These are phyloP conservation scores for Sphagnum tenellum DNA, from an alignment of 225 moss, liverwort and hornwort species.

Conservation along the genomic window DNA sequence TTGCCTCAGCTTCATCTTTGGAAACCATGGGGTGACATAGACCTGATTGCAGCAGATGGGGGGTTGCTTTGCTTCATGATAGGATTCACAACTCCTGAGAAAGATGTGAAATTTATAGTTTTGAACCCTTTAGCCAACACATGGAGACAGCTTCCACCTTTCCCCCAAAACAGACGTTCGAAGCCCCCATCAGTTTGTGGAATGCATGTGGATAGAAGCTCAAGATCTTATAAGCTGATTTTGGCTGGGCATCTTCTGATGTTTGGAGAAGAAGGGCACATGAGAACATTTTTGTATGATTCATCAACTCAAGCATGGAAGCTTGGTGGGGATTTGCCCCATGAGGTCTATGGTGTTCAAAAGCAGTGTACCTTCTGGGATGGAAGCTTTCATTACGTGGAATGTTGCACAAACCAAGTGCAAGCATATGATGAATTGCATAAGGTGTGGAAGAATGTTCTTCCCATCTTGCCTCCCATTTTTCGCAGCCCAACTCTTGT, in stretches of 20 bases:
- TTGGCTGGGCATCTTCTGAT: slow-evolving; percentile 35
- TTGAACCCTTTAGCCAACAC: slow-evolving; percentile 29
- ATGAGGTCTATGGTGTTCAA: slow-evolving; percentile 34
- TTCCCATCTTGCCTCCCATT: slow-evolving; percentile 29
- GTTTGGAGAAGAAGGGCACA: slow-evolving; percentile 24
- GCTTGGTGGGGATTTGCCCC: slow-evolving; percentile 28
- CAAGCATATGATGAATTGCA: slow-evolving; percentile 26
- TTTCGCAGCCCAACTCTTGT: slow-evolving; percentile 33
- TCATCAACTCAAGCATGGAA: slow-evolving; percentile 26
- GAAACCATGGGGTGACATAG: slow-evolving; percentile 27
- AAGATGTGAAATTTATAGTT: slow-evolving; percentile 43
- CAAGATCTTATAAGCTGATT: slow-evolving; percentile 27
- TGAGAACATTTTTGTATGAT: slow-evolving; percentile 30
- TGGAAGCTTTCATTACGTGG: slow-evolving; percentile 37
- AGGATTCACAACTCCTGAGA: slow-evolving; percentile 35
- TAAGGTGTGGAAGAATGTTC: slow-evolving; percentile 31
- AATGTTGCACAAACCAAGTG: slow-evolving; percentile 36
- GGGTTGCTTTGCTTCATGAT: slow-evolving; percentile 43
- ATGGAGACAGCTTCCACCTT: slow-evolving; percentile 32
- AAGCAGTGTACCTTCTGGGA: slow-evolving; percentile 49
- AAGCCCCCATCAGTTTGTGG: slow-evolving; percentile 44
- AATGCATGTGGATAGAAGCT: slow-evolving; percentile 31
- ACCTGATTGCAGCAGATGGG: slow-evolving; percentile 33
- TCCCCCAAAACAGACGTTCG: slow-evolving; percentile 16
- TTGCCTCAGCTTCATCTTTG: slow-evolving; percentile 19